Evolutionary conservation across 2,329 filamentous ascomycete genomes (phyloP), one percentile per base, ranked within the genome.

Genomic region (Paecilomyces sp.): DNA sequence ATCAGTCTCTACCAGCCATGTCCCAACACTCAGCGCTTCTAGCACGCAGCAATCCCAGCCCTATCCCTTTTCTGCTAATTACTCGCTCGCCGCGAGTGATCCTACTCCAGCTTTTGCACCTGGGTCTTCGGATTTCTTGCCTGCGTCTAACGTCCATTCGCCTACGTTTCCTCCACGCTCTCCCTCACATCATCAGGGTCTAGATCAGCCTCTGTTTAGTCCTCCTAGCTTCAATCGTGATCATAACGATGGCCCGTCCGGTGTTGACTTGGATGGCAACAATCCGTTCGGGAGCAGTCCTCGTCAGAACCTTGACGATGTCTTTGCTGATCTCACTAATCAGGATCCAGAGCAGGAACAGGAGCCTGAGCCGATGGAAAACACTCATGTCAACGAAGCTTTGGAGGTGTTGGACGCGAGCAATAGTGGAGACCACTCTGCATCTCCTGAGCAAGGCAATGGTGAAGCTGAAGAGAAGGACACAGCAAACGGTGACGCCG

Each of bases 281-380:
- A 71, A 71, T 54, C 69, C 72, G 3, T 72, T 75, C 55, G 67
- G 71, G 56, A 78, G 74, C 57, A 77, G 71, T 59, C 74, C 75
- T 61, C 74, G 74, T 18, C 70, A 71, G 57, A 68, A 75, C 53
- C 63, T 77, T 57, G 77, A 78, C 60, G 75, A 77, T 60, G 73
- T 80, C 22, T 80, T 80, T 64, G 77, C 75, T 9, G 78, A 79
- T 56, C 65, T 80, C 58, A 79, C 76, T 1, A 77, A 79, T 57
- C 74, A 79, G 60, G 76, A 79, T 61, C 69, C 64, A 9, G 75
- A 77, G 8, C 65, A 66, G 6, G 72, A 74, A 15, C 56, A 64
- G 11, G 70, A 71, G 54, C 56, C 62, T 18, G 70, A 69, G 65
- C 69, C 64, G 12, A 72, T 75, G 70, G 75, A 79, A 57, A 77